Evolutionary conservation across 1,284 basidiomycete species (phyloP).

Genomic region (Pseudozyma pruni): DNA sequence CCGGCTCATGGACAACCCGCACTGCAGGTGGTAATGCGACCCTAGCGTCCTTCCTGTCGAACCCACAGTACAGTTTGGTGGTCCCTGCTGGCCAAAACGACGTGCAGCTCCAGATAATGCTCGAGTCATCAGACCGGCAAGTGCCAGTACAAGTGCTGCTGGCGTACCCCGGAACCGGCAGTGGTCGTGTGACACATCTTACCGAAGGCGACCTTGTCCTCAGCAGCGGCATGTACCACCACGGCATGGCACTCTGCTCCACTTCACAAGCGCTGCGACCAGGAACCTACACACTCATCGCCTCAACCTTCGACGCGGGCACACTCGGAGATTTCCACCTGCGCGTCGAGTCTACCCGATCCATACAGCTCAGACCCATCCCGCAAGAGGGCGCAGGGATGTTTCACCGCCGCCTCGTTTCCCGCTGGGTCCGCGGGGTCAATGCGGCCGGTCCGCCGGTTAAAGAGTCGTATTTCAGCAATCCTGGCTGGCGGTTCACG

Average conservation of each 20-base stretch:
- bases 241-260: conserved; percentile 77
- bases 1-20: conserved; percentile 73
- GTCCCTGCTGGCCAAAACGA: conserved; percentile 6
- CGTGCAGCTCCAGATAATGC: conserved; percentile 69
- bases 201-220: conserved; percentile 76
- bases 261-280: conserved; percentile 25
- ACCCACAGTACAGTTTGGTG: conserved; percentile 84
- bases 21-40: conserved; percentile 85
- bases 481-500: conserved; percentile 76
- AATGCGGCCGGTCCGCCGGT: conserved; percentile 77
- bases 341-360: conserved; percentile 72
- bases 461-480: conserved; percentile 74
- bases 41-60: conserved; percentile 83
- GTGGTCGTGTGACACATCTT: conserved; percentile 71
- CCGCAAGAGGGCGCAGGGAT: conserved; percentile 88
- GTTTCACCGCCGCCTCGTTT: conserved; percentile 77
- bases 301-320: conserved; percentile 83
- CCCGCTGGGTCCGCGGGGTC: conserved; percentile 71
- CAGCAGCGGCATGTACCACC: conserved; percentile 83
- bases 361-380: conserved; percentile 68
- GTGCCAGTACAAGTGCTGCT: conserved; percentile 80
- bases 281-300: conserved; percentile 82
- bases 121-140: conserved; percentile 74
- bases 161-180: conserved; percentile 59
- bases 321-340: conserved; percentile 77